These are phyloP conservation scores for Cladophialophora yegresii DNA, from an alignment of 2,329 filamentous ascomycete genomes.

Conservation along the genomic window DNA sequence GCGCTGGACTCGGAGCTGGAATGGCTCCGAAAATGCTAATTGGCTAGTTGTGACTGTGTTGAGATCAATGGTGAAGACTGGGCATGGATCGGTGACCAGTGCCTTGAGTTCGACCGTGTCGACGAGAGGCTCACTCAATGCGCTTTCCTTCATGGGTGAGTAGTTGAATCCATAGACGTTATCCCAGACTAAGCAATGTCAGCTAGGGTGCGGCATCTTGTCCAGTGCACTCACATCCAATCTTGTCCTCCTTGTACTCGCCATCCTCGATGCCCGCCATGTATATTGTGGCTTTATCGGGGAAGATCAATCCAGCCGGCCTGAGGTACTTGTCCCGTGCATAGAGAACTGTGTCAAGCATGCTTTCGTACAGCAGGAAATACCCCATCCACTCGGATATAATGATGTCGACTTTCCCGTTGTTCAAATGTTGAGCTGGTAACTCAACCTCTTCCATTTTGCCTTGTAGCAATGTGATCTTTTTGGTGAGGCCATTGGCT, in stretches of 20 bases:
- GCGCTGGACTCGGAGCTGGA: conserved; percentile 73
- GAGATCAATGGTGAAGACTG: conserved; percentile 84
- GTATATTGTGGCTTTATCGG: conserved; percentile 97
- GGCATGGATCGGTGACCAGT: conserved; percentile 85
- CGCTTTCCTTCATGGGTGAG: conserved; percentile 86
- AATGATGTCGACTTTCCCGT: conserved; percentile 88
- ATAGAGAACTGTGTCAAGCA: conserved; percentile 97
- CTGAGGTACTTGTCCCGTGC: conserved; percentile 88
- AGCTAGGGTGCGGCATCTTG: conserved; percentile 5
- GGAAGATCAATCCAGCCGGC: conserved; percentile 91
- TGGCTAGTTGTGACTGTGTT: conserved; percentile 85
- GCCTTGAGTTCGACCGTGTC: conserved; percentile 98
- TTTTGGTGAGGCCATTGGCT: conserved; percentile 86
- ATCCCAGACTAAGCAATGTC: conserved; percentile 76
- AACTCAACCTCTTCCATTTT: conserved; percentile 99
- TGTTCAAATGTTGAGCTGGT: conserved; percentile 65
- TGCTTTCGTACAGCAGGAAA: conserved; percentile 97
- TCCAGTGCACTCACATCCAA: conserved; percentile 73
- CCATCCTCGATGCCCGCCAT: conserved; percentile 97
- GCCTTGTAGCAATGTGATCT: conserved; percentile 96
- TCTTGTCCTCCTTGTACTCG: conserved; percentile 99
- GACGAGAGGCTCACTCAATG: conserved; percentile 91
- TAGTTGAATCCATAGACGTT: conserved; percentile 99
- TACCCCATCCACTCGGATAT: conserved; percentile 99
- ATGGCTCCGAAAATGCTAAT: conserved; percentile 78